Conservation (phyloP, 192 early-diverging fungal genomes). For the Gigaspora rosea region DNA sequence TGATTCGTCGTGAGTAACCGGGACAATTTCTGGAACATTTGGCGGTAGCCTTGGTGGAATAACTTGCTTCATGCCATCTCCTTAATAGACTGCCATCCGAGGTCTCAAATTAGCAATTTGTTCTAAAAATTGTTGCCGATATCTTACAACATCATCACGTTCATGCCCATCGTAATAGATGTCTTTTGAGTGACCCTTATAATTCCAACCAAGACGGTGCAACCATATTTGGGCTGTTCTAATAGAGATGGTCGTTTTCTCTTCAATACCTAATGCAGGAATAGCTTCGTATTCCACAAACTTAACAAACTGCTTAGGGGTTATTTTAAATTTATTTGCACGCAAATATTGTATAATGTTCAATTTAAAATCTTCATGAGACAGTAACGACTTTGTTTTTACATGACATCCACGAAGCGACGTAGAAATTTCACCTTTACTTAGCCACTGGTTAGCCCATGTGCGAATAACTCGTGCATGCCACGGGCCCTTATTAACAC, state of each 20-base stretch:
- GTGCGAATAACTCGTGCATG: conserved; percentile 7
- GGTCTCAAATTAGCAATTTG: conserved; percentile 3
- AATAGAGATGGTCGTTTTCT: not conserved
- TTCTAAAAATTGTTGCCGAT: conserved; percentile 10
- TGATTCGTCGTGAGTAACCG: conserved; percentile 5
- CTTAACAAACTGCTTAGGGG: not conserved
- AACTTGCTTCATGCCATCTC: not conserved
- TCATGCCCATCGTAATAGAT: conserved; percentile 19
- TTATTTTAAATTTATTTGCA: conserved; percentile 14
- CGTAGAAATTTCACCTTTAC: conserved; percentile 6
- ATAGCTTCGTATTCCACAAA: conserved; percentile 2
- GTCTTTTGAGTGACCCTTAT: conserved; percentile 6
- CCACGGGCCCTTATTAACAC: not conserved
- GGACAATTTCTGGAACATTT: not conserved
- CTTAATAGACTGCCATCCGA: conserved; percentile 8
- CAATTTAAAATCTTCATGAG: conserved; percentile 3
- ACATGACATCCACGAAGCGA: not conserved
- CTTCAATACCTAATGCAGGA: conserved; percentile 14
- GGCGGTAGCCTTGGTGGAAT: conserved; percentile 1
- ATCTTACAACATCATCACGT: conserved; percentile 11
- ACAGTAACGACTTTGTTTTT: not conserved
- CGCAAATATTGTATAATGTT: conserved; percentile 6
- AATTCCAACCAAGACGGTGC: not conserved
- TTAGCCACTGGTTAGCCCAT: conserved; percentile 5
- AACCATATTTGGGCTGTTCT: conserved; percentile 2